These are phyloP conservation scores for Benincasa hispida DNA, from an alignment of 306 rosid genomes.

Conservation along the genomic window DNA sequence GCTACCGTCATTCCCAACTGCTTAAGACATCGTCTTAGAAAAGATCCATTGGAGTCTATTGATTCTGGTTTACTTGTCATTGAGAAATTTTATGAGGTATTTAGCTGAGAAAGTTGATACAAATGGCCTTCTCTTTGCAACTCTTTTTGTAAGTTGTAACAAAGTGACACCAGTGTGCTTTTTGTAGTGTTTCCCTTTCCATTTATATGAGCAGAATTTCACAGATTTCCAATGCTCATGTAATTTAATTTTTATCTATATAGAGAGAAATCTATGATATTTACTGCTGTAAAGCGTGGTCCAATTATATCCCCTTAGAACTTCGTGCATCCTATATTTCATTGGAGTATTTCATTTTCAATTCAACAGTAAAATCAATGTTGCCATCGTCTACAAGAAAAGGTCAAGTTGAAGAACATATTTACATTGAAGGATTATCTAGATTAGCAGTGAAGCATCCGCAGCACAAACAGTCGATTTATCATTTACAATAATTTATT, in stretches of 20 bases:
- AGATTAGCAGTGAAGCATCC: background rate
- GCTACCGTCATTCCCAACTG: conserved; percentile 93
- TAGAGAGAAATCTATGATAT: background rate
- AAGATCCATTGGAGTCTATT: conserved; percentile 89
- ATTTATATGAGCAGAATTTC: background rate
- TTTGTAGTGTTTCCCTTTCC: conserved; percentile 7
- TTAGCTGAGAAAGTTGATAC: conserved; percentile 31
- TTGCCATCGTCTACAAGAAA: background rate
- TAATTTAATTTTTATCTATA: background rate
- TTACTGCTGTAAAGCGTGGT: background rate
- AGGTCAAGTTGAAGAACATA: background rate
- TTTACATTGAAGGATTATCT: background rate
- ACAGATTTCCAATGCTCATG: background rate
- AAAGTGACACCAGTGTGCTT: conserved; percentile 10
- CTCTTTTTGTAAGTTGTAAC: conserved; percentile 16
- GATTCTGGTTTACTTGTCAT: conserved; percentile 88
- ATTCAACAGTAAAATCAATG: background rate
- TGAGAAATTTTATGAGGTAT: conserved; percentile 79
- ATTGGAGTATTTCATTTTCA: background rate
- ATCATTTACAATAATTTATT: background rate
- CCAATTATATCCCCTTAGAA: background rate
- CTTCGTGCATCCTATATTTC: background rate
- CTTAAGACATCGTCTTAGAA: conserved; percentile 89
- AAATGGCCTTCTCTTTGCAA: conserved; percentile 1
- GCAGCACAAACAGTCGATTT: background rate